Evolutionary conservation across 2,329 filamentous ascomycete genomes (phyloP), one percentile per base, ranked within the genome.

Genomic region (Monilinia polystroma): DNA sequence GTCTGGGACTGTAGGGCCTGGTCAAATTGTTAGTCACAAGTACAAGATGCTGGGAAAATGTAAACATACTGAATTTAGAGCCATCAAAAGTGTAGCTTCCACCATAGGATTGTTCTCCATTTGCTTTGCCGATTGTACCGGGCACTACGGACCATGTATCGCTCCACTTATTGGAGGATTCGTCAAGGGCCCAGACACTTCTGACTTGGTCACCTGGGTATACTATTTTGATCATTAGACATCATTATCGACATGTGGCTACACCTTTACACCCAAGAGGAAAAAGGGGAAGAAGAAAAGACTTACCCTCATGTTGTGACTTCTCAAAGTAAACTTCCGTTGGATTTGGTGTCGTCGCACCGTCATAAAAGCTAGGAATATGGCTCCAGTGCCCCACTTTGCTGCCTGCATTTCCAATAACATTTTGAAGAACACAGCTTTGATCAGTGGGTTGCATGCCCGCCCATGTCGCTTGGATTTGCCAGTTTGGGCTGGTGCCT

Each of bases 361-460:
- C 63, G 20, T 64, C 20, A 64, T 58, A 64, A 20, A 64, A 64
- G 57, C 63, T 58, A 38, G 56, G 56, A 10, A 66, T 47, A 53
- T 62, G 47, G 62, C 38, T 32, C 64, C 64, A 66, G 20, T 26
- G 8, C 2, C 64, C 64, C 5, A 62, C n/a, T 14, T 63, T 12
- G 11, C 20, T 16, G 3, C 64, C 56, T 2, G 38, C 45, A 35
- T 66, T 66, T 10, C 55, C 64, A 23, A 66, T 35, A n/a, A 66
- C 64, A 41, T 63, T 62, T 14, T 66, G 64, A 10, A 66, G 49
- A 52, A 66, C 64, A 6, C 55, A 72, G 71, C 4, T 79, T 64
- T 64, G 63, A 41, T 47, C 51, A 6, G 18, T 7, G 2, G 63
- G 53, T 51, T 64, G 52, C 38, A 64, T 41, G 4, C 65, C 57